Percentiles rank a stretch among this genome's conserved stretches.
These are phyloP conservation scores for Ustilago crameri DNA, from an alignment of 1,284 basidiomycete genomes.

Conservation along the genomic window DNA sequence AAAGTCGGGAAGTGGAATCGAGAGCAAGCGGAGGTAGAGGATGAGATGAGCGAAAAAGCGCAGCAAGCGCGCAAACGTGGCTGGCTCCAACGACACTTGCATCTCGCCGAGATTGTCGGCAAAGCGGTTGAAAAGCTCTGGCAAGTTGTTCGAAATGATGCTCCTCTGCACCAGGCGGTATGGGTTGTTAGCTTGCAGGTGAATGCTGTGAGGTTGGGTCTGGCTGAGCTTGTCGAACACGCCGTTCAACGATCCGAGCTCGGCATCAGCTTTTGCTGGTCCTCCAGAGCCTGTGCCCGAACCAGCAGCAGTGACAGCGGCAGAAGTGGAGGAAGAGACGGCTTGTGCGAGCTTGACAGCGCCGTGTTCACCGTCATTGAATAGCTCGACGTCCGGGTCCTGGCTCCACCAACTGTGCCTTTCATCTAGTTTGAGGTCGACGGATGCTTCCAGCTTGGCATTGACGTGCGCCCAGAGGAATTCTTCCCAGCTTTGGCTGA, in stretches of 20 bases:
- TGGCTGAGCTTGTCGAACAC: constrained; percentile 63
- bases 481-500: constrained; percentile 88
- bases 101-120: constrained; percentile 57
- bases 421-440: constrained; percentile 71
- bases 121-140: constrained; percentile 66
- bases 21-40: constrained; percentile 85
- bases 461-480: constrained; percentile 91
- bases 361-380: constrained; percentile 47
- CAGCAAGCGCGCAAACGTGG: constrained; percentile 69
- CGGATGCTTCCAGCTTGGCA: constrained; percentile 83
- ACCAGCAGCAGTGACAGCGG: constrained; percentile 14
- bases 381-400: constrained; percentile 39
- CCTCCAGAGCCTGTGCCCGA: constrained; percentile 11
- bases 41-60: constrained; percentile 97
- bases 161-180: constrained; percentile 87
- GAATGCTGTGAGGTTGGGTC: constrained; percentile 50
- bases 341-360: constrained; percentile 47
- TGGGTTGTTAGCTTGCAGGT: constrained; percentile 75
- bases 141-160: constrained; percentile 81
- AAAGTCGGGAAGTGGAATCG: constrained; percentile 71
- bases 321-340: constrained; percentile 20
- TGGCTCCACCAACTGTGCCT: constrained; percentile 69
- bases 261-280: constrained; percentile 7
- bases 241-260: constrained; percentile 39
- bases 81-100: constrained; percentile 43